Conservation (phyloP, 1,284 basidiomycete genomes). For the Cutaneotrichosporon cavernicola region DNA sequence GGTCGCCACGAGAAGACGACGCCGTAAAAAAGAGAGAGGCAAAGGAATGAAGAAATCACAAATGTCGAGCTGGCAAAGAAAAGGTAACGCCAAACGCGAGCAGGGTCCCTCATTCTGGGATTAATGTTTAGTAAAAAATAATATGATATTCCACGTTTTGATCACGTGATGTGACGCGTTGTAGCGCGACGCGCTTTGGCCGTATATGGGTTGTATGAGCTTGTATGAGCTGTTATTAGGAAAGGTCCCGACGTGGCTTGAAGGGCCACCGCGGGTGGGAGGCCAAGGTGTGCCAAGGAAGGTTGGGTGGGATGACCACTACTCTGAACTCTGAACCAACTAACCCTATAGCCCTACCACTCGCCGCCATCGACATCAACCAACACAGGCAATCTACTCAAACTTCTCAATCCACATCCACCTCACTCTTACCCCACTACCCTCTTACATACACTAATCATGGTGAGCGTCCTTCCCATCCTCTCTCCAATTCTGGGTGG, state of each 20-base stretch:
- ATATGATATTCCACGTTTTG: not conserved
- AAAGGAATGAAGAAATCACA: slow-evolving; percentile 14
- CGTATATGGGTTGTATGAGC: too few relatives aligned
- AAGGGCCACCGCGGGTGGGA: not conserved
- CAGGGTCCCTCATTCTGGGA: not conserved
- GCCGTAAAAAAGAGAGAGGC: slow-evolving; percentile 10
- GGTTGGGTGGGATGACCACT: not conserved
- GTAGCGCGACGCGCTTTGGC: not conserved
- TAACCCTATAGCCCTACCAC: not conserved
- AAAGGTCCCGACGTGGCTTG: slow-evolving; percentile 5
- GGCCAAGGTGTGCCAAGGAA: not conserved
- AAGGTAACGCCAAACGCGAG: not conserved
- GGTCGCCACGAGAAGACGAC: slow-evolving; percentile 12
- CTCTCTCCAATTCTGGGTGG: not conserved
- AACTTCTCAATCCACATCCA: not conserved
- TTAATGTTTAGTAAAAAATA: not conserved
- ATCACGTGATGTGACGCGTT: slow-evolving; percentile 2
- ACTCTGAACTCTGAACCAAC: not conserved
- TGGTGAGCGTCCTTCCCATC: not conserved
- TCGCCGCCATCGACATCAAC: slow-evolving; percentile 2
- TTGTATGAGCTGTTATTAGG: not conserved
- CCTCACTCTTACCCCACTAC: not conserved
- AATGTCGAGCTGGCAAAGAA: not conserved
- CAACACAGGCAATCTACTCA: not conserved
- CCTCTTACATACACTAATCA: slow-evolving; percentile 4